A percentile compares a stretch with the other conserved stretches of the same genome.
phyloP scores from a whole-genome alignment of 495 filamentous ascomycete species.

The Podospora pseudopauciseta region DNA sequence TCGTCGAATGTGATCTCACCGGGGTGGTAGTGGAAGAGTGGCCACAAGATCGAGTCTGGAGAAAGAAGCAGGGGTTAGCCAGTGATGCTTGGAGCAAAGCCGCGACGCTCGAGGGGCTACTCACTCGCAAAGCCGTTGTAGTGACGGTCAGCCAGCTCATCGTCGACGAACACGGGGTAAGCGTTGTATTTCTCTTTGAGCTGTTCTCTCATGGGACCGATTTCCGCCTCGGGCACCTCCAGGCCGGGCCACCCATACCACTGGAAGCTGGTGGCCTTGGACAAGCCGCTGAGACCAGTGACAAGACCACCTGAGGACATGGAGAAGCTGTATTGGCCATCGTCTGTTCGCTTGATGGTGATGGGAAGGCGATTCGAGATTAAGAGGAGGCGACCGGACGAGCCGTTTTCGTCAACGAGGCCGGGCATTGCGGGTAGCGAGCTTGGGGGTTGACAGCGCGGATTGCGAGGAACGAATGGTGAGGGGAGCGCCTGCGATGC shows the following conservation, averaged over 20 bases:
- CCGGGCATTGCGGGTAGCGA: conserved; percentile 29
- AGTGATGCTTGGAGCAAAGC: not conserved
- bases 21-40: conserved; percentile 92
- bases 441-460: not conserved
- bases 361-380: conserved; percentile 93
- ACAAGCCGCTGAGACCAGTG: conserved; percentile 81
- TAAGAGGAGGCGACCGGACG: conserved; percentile 61
- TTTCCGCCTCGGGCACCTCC: conserved; percentile 72
- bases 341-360: conserved; percentile 86
- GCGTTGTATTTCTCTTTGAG: conserved; percentile 70
- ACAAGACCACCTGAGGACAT: conserved; percentile 96
- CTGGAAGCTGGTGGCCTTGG: conserved; percentile 86
- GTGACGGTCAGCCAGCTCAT: conserved; percentile 73
- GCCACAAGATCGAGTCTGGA: conserved; percentile 90
- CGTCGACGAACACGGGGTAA: conserved; percentile 72
- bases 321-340: conserved; percentile 74
- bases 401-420: conserved; percentile 20
- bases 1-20: conserved; percentile 91
- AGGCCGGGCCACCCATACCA: conserved; percentile 98
- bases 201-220: conserved; percentile 59
- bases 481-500: not conserved
- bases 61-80: not conserved
- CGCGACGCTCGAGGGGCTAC: conserved; percentile 24
- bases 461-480: not conserved
- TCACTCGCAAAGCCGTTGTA: conserved; percentile 87